phyloP scores from a whole-genome alignment of 441 rosid genomes.

The Theobroma grandiflorum region DNA sequence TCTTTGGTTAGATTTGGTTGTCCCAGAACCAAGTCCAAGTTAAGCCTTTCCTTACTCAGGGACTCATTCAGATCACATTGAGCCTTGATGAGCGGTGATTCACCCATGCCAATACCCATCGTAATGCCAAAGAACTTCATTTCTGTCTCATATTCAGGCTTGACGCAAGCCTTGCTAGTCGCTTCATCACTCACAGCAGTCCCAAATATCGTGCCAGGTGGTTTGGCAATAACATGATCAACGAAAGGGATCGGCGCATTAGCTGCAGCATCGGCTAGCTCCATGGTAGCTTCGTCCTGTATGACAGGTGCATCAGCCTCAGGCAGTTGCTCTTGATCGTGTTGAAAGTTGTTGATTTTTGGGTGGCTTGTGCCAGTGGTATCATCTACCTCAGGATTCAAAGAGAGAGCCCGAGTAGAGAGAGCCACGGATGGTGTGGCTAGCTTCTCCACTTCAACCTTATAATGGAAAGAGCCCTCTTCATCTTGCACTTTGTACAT shows the following conservation, averaged over 20 bases:
- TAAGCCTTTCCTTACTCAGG: no score
- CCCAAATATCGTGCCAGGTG: background rate
- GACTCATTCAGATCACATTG: no score
- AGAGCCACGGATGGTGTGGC: background rate
- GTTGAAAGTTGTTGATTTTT: background rate
- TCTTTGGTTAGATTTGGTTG: background rate
- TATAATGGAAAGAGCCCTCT: background rate
- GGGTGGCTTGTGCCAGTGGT: background rate
- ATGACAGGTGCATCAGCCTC: background rate
- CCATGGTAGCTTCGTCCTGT: background rate
- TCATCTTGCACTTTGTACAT: background rate
- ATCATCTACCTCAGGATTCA: background rate
- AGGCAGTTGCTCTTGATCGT: background rate
- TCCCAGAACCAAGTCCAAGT: no score
- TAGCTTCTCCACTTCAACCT: background rate
- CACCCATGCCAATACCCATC: background rate
- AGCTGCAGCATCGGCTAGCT: background rate
- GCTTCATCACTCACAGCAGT: background rate
- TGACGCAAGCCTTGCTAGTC: background rate
- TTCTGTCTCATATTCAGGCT: background rate
- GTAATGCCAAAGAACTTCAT: background rate
- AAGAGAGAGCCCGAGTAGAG: background rate
- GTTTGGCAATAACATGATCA: background rate
- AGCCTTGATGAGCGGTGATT: background rate
- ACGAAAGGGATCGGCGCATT: background rate